phyloP scores from a whole-genome alignment of 2,329 filamentous ascomycete genomes.

The Aspergillus chevalieri region DNA sequence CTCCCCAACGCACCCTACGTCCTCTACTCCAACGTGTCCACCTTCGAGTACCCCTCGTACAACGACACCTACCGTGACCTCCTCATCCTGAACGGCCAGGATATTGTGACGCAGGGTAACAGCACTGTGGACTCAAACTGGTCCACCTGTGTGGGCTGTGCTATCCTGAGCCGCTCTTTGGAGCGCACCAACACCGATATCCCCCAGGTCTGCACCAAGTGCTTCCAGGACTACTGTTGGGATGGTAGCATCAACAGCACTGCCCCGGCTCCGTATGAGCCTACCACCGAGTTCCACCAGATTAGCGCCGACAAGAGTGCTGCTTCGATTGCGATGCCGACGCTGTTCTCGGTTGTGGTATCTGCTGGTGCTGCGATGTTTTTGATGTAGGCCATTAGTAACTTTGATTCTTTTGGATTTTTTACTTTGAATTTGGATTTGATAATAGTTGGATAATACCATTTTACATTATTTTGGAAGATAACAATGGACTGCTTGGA shows the following conservation, averaged over 20 bases:
- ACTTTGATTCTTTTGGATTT: not conserved
- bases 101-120: conserved; percentile 75
- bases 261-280: conserved; percentile 36
- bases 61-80: conserved; percentile 60
- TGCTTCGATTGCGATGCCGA: not conserved
- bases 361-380: conserved; percentile 2
- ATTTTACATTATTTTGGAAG: not conserved
- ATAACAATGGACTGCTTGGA: not conserved
- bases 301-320: not conserved
- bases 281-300: conserved; percentile 16
- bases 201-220: conserved; percentile 63
- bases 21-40: conserved; percentile 68
- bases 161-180: conserved; percentile 68
- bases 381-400: not conserved
- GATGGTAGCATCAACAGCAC: conserved; percentile 57
- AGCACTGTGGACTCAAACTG: conserved; percentile 65
- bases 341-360: not conserved
- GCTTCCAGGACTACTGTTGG: conserved; percentile 84
- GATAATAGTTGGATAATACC: not conserved
- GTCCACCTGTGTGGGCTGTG: conserved; percentile 77
- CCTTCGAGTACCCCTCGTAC: conserved; percentile 60
- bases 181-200: conserved; percentile 60
- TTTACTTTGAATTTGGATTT: not conserved
- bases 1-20: conserved; percentile 81
- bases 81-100: conserved; percentile 81